phyloP scores from a whole-genome alignment of 2,329 filamentous ascomycete genomes.

The Penicillium hesseltinei region DNA sequence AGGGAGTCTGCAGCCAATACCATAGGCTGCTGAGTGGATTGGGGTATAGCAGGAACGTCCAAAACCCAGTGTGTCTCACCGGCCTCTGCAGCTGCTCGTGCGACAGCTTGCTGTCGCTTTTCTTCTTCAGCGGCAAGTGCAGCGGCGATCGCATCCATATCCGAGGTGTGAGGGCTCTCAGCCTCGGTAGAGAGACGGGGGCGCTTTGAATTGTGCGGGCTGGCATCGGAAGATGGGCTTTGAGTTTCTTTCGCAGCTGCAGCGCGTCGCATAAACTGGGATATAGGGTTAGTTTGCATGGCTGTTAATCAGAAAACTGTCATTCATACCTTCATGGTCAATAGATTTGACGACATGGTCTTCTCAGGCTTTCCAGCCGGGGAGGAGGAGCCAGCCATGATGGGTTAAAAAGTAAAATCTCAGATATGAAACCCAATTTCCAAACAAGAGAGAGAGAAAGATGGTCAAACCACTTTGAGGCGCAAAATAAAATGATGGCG shows the following conservation, averaged over 20 bases:
- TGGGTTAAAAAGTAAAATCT: background rate
- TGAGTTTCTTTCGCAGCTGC: conserved; percentile 55
- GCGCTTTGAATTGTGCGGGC: conserved; percentile 37
- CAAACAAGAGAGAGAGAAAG: background rate
- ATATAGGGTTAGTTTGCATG: background rate
- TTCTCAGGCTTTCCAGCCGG: conserved; percentile 59
- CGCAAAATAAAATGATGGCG: conserved; percentile 11
- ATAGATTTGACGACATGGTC: conserved; percentile 79
- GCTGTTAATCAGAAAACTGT: background rate
- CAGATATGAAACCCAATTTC: background rate
- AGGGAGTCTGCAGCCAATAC: conserved; percentile 36
- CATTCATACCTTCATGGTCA: conserved; percentile 74
- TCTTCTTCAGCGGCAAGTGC: conserved; percentile 43
- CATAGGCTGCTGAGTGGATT: conserved; percentile 25
- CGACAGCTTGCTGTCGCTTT: conserved; percentile 40
- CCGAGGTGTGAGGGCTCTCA: conserved; percentile 27
- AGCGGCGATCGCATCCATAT: conserved; percentile 41
- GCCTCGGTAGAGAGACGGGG: conserved; percentile 32
- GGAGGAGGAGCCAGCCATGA: conserved; percentile 41
- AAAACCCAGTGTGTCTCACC: conserved; percentile 48
- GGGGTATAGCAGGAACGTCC: conserved; percentile 28
- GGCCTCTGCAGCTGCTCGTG: conserved; percentile 42
- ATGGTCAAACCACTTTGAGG: background rate
- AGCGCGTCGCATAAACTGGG: conserved; percentile 84
- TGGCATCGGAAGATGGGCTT: conserved; percentile 37